Evolutionary conservation across 306 rosid genomes (phyloP), one percentile per base, ranked within the genome.

Genomic region (Alnus rubra): DNA sequence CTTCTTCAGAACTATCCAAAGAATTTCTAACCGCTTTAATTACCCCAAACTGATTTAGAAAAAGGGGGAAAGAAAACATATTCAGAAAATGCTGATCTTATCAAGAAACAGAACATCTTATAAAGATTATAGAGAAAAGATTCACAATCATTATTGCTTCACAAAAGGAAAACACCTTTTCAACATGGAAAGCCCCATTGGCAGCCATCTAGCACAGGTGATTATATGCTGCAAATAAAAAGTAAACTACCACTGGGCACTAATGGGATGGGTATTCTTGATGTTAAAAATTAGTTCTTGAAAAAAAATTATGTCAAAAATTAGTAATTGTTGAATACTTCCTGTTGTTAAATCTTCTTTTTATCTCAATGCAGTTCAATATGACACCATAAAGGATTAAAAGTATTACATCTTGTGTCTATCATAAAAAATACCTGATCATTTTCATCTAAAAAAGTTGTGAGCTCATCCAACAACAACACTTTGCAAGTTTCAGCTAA

Each of bases 401-500:
- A 50, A 48, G 33, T 11, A 23, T n/a, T 51, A 45, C 69, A 74
- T 19, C 70, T 68, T 65, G 47, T 76, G 45, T 33, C 31, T 47
- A 69, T 81, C 71, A 23, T 23, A 52, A 31, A 52, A 65, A 35
- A 19, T 78, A 93, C 97, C 97, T 91, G 97, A 86, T 93, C 97
- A 50, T 44, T 89, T 85, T 91, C 94, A 75, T 93, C 97, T 77
- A 93, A 85, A 77, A 93, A 93, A 42, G 97, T 93, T 15, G 97
- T 89, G 78, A 93, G 89, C 88, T 93, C 97, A 78, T 93, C 97
- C 84, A 93, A 80, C 79, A 93, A 81, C 74, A 93, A 85, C 75
- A 93, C 96, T 82, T 89, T 88, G 78, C 96, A 93, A 70, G 96
- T 88, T 88, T 93, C 97, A 63, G 96, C 97, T 60, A 93, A 86